phyloP scores from a whole-genome alignment of 768 basidiomycete species.

The Naganishia onofrii region DNA sequence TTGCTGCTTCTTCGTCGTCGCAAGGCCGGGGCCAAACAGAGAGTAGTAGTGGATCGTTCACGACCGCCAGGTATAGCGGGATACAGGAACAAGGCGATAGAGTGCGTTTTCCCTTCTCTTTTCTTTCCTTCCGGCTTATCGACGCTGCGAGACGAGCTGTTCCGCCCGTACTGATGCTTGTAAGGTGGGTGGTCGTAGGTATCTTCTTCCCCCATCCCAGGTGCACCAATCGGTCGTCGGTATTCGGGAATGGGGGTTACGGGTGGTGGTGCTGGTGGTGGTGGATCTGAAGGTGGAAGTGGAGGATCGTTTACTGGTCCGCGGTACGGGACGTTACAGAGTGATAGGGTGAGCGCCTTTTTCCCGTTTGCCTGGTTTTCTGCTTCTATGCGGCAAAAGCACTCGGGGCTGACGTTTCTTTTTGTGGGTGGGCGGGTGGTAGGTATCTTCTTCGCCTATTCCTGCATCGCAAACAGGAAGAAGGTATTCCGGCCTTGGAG shows the following conservation, averaged over 20 bases:
- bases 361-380: background rate
- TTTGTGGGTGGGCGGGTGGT: background rate
- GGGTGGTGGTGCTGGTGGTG: no score
- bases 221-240: no score
- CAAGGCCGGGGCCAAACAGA: background rate
- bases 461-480: background rate
- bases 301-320: background rate
- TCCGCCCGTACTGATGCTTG: background rate
- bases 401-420: background rate
- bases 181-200: background rate
- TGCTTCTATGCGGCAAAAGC: no score
- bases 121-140: no score
- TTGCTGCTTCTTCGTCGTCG: slow-evolving; percentile 31
- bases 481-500: slow-evolving; percentile 22
- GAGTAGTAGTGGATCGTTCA: slow-evolving; percentile 3
- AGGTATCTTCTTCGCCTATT: slow-evolving; percentile 19
- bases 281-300: no score
- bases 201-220: background rate
- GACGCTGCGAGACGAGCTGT: no score
- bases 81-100: background rate
- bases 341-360: background rate
- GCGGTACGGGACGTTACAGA: background rate
- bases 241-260: no score
- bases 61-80: background rate
- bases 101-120: background rate